Base-by-base conservation (phyloP, 768 basidiomycete genomes). In the Hypholoma fasciculare region DNA sequence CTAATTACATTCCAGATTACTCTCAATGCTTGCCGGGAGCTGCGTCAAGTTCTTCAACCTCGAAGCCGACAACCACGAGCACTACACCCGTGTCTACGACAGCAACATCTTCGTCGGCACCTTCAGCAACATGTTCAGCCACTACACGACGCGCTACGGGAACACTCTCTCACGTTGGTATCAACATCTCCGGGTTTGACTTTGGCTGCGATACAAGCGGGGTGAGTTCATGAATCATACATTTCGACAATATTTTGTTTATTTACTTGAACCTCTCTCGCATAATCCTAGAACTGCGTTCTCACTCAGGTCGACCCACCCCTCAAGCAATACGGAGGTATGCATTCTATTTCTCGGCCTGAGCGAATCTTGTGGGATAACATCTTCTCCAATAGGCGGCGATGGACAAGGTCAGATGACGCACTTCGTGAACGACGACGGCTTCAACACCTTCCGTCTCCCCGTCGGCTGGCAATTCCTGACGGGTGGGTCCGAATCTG, bases 391-490 rank as follows among this genome's bases (percentile, higher is more conserved):
- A 3, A 14, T 49, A 74, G 77, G 77, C 30, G 55, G 63, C 23
- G 78, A 82, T 53, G 81, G 79, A 42, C 70, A 65, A 2, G 80
- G 82, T n/a, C 86, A 87, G 64, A 87, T 88, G 82, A 64, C 74
- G 40, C 86, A 88, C 65, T 88, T 87, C 60, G 77, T 80, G 48
- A 65, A 76, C 0, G 70, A 83, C 59, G 82, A 86, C 57, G 78
- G 77, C 4, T 83, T 79, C 73, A 83, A 83, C 55, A 71, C 76
- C 5, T 84, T 86, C 76, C 83, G 86, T 52, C 76, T 86, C 17
- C 84, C 86, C 0, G 79, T 83, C 4, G 80, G 78, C 19, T 87
- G 86, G 84, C 86, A 86, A 61, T 83, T 74, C 67, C 71, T 83
- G 40, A 75, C 74, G 0, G 69, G 73, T 59, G 64, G 72, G 57